Percentiles rank a stretch among this genome's conserved stretches.
phyloP scores from a whole-genome alignment of 2,329 filamentous ascomycete species.

The Hypomyces rosellus region DNA sequence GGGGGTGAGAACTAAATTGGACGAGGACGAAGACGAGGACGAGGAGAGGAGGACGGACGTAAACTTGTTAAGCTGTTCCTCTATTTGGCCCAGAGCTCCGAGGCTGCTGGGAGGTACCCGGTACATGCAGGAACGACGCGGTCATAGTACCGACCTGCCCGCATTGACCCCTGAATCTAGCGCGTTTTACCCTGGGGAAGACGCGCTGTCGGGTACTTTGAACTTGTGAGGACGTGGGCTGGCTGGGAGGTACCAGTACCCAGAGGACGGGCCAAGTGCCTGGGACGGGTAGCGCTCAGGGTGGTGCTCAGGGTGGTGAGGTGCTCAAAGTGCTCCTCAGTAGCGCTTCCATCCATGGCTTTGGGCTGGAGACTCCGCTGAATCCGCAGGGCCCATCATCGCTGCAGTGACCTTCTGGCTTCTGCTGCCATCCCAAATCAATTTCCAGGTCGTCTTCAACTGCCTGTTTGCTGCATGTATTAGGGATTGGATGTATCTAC shows the following conservation, averaged over 20 bases:
- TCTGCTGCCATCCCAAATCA: too few relatives aligned
- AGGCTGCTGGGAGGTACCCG: slow-evolving; percentile 3
- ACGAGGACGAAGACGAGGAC: background rate
- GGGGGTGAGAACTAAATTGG: slow-evolving; percentile 7
- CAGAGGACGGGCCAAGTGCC: too few relatives aligned
- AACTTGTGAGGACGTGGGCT: slow-evolving; percentile 1
- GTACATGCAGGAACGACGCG: slow-evolving; percentile 27
- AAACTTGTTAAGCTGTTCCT: background rate
- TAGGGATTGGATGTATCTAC: too few relatives aligned
- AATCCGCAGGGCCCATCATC: background rate
- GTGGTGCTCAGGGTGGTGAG: too few relatives aligned
- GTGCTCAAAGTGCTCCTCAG: background rate
- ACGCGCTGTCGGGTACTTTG: slow-evolving; percentile 11
- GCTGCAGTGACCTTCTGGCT: too few relatives aligned
- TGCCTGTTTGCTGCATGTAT: too few relatives aligned
- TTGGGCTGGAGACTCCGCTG: slow-evolving; percentile 8
- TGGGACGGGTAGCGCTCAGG: too few relatives aligned
- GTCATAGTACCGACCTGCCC: slow-evolving; percentile 15
- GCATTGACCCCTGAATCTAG: slow-evolving; percentile 16
- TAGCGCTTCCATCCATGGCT: slow-evolving; percentile 4
- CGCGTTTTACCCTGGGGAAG: slow-evolving; percentile 6
- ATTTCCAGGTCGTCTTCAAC: too few relatives aligned
- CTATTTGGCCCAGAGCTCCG: background rate
- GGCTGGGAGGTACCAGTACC: slow-evolving; percentile 7
- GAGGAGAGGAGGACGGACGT: too few relatives aligned